phyloP scores from a whole-genome alignment of 2,329 filamentous ascomycete species.

The Alternaria hordeiaustralica region DNA sequence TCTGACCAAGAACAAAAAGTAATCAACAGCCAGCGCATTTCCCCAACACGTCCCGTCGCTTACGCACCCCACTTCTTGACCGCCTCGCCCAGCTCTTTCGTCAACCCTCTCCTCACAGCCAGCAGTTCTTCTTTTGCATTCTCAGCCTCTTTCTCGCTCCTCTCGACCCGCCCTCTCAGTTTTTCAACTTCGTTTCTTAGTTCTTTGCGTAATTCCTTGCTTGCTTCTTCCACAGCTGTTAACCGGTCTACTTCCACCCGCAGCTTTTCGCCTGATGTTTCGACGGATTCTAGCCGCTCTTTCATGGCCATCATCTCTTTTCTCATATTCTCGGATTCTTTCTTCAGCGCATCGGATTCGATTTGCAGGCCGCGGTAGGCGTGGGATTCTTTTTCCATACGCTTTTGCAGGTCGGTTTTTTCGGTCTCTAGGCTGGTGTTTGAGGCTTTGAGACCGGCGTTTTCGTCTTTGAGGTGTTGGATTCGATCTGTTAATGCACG shows the following conservation, averaged over 20 bases:
- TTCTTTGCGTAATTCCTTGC: constrained; percentile 6
- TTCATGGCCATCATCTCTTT: constrained; percentile 18
- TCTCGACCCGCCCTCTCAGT: constrained; percentile 9
- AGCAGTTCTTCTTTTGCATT: constrained; percentile 11
- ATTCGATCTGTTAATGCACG: constrained; percentile 27
- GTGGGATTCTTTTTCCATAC: constrained; percentile 14
- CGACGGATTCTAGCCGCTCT: constrained; percentile 12
- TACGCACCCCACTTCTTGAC: constrained; percentile 15
- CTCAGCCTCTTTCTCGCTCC: constrained; percentile 13
- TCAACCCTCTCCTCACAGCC: constrained; percentile 5
- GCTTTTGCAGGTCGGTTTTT: constrained; percentile 12
- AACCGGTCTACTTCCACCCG: constrained; percentile 1
- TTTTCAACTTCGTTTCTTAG: constrained; percentile 5
- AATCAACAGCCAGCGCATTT: background rate
- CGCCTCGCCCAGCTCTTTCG: constrained; percentile 13
- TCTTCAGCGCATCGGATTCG: constrained; percentile 13
- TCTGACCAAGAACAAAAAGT: background rate
- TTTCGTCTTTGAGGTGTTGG: constrained; percentile 26
- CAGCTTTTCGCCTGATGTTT: constrained; percentile 6
- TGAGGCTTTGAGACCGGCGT: constrained; percentile 18
- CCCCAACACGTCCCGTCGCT: background rate
- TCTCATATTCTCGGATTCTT: constrained; percentile 5
- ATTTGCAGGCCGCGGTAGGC: constrained; percentile 7
- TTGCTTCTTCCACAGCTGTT: background rate
- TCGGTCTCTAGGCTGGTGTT: constrained; percentile 11